Evolutionary conservation across 1,284 basidiomycete species (phyloP), one percentile per base, ranked within the genome.

Genomic region (Malassezia obtusa): DNA sequence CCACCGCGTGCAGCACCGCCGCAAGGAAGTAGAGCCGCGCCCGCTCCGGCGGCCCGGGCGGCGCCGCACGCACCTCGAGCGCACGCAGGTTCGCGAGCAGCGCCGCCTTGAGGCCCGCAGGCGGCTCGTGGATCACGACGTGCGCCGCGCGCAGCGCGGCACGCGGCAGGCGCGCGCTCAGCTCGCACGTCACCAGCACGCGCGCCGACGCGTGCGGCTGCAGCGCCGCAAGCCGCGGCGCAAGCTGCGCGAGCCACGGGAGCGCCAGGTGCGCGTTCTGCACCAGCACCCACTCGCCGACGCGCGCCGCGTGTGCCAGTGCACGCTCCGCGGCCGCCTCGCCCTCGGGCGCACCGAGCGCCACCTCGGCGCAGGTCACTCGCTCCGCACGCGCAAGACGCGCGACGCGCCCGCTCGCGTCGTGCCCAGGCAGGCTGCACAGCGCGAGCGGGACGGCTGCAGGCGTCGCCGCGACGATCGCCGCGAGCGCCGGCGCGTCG

Each of bases 211-310:
- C 60, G 44, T 69, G 61, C 8, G 68, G 58, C 17, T 63, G 65
- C n/a, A 67, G 58, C 25, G 61, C 54, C 15, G 61, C 59, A 45
- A 73, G 57, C 53, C 71, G 70, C 58, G 72, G 65, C 33, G 69
- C 68, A 28, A 73, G 62, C 49, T 67, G 61, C 21, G 65, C 64
- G 10, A 73, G 54, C 70, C 70, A 73, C 15, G 61, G 55, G 4
- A 67, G 65, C 3, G 69, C 69, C 2, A 73, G 59, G 43, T 73
- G 71, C 15, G 68, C 71, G 22, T 73, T 73, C 59, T 72, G 69
- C 39, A 73, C 58, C 38, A 73, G 57, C 2, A 73, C 68, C 71
- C 71, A 73, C 12, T 61, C 51, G 45, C 70, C 71, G 2, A 58
- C 52, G 19, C 67, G 52, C 15, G 70, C 65, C 4, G 63, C 71